phyloP scores from a whole-genome alignment of 2,329 filamentous ascomycete species.

The Amesomyces nigricolor region DNA sequence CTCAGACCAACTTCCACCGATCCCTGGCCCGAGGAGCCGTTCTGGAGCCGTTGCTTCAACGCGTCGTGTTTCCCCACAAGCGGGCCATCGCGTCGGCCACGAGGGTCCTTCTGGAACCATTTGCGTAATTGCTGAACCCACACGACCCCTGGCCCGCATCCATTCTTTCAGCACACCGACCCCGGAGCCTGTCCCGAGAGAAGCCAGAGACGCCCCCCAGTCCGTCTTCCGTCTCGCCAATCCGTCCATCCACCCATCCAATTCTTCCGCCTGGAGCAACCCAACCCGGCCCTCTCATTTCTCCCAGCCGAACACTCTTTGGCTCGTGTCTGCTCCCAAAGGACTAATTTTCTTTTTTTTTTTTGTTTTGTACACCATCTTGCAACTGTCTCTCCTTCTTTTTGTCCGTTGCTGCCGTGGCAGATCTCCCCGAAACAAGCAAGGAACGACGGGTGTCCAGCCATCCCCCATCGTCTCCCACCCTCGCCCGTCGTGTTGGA shows the following conservation, averaged over 20 bases:
- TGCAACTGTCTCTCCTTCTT: not conserved
- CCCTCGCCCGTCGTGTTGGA: not conserved
- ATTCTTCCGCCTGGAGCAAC: slow-evolving; percentile 26
- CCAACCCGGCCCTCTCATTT: slow-evolving; percentile 18
- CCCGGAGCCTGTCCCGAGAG: slow-evolving; percentile 4
- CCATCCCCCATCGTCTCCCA: no score
- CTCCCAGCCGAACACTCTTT: slow-evolving; percentile 7
- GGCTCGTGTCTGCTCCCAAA: slow-evolving; percentile 1
- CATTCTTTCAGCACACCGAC: slow-evolving; percentile 7
- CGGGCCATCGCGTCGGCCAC: slow-evolving; percentile 16
- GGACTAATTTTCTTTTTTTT: slow-evolving; percentile 7
- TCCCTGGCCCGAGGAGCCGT: slow-evolving; percentile 3
- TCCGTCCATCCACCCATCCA: slow-evolving; percentile 6
- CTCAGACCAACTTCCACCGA: not conserved
- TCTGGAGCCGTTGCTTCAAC: slow-evolving; percentile 12
- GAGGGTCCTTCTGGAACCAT: slow-evolving; percentile 16
- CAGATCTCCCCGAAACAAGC: slow-evolving; percentile 4
- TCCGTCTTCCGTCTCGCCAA: no score
- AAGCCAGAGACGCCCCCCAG: no score
- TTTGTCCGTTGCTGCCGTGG: not conserved
- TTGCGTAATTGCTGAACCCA: slow-evolving; percentile 15
- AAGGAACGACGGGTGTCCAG: not conserved
- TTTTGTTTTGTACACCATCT: not conserved
- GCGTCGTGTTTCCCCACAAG: slow-evolving; percentile 16
- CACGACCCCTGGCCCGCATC: slow-evolving; percentile 11